Evolutionary conservation across 345 rosid species (phyloP).

Genomic region (Jatropha curcas): DNA sequence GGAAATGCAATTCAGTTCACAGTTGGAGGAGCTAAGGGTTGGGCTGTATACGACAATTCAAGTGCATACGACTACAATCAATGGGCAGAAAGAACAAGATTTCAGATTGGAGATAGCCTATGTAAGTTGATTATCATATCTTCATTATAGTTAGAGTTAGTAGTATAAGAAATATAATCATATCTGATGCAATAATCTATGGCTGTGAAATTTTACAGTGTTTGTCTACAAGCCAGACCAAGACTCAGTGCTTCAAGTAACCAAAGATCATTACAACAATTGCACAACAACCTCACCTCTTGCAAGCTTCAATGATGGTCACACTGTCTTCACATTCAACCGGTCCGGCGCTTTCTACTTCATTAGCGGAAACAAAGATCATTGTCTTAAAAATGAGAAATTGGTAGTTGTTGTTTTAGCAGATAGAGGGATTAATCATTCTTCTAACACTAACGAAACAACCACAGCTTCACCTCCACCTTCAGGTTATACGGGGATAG

Average conservation of each 20-base stretch:
- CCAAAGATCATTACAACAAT: constrained; percentile 48
- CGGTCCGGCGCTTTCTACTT: constrained; percentile 64
- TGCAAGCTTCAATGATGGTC: constrained; percentile 45
- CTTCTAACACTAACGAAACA: constrained; percentile 25
- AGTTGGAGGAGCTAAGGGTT: constrained; percentile 61
- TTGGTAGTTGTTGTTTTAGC: constrained; percentile 60
- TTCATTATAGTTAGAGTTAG: no score
- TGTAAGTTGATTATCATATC: constrained; percentile 46
- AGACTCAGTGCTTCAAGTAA: constrained; percentile 77
- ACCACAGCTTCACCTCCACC: constrained; percentile 34
- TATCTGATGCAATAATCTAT: background rate
- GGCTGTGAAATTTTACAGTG: constrained; percentile 43
- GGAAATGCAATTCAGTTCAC: constrained; percentile 54
- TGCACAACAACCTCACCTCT: constrained; percentile 50
- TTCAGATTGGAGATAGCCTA: constrained; percentile 76
- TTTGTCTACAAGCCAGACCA: constrained; percentile 51
- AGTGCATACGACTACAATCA: constrained; percentile 36
- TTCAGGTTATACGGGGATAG: background rate
- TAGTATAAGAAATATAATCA: no score
- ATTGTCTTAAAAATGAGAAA: constrained; percentile 72
- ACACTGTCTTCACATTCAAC: constrained; percentile 54
- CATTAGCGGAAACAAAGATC: constrained; percentile 74
- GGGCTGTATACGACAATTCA: constrained; percentile 54
- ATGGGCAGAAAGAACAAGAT: constrained; percentile 79
- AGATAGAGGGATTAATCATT: constrained; percentile 43